phyloP scores from a whole-genome alignment of 768 basidiomycete species.

The Rhodotorula diobovata region DNA sequence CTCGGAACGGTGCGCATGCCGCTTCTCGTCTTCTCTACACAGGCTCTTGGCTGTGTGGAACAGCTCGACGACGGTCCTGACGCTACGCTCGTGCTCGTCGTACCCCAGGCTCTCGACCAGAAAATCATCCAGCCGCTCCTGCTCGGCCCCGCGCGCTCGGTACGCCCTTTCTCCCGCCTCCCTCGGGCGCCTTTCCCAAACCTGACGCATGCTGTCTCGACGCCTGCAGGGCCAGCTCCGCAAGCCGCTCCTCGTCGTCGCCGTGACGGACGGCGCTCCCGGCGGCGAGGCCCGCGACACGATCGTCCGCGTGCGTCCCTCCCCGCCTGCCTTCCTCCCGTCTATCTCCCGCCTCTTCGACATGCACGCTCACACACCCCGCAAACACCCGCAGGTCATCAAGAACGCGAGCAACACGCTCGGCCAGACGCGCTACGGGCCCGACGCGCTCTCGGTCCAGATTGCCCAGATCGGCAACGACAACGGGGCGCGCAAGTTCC shows the following conservation, averaged over 20 bases:
- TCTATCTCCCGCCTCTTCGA: neutral
- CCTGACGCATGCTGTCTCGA: neutral
- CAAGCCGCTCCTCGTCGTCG: slow-evolving; percentile 51
- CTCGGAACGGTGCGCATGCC: slow-evolving; percentile 12
- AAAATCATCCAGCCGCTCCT: slow-evolving; percentile 51
- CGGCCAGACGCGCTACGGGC: slow-evolving; percentile 37
- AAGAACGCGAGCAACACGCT: slow-evolving; percentile 17
- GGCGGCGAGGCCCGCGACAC: slow-evolving; percentile 32
- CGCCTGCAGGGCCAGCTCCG: slow-evolving; percentile 39
- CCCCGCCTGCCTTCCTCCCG: neutral
- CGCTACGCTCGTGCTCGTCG: neutral
- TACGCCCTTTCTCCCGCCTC: neutral
- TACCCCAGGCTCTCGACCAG: slow-evolving; percentile 41
- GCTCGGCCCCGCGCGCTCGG: slow-evolving; percentile 47
- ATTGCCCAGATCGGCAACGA: slow-evolving; percentile 1
- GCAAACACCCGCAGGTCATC: slow-evolving; percentile 5
- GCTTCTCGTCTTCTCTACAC: too few relatives aligned
- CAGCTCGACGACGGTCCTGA: neutral
- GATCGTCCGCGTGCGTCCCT: neutral
- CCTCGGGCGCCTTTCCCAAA: neutral
- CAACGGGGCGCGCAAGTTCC: neutral
- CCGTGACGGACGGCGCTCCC: slow-evolving; percentile 41
- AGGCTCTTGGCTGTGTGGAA: neutral
- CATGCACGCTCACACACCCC: neutral
- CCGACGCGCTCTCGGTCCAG: slow-evolving; percentile 47